Conservation (phyloP, 108 stramenopile species). For the Chaetoceros muelleri region DNA sequence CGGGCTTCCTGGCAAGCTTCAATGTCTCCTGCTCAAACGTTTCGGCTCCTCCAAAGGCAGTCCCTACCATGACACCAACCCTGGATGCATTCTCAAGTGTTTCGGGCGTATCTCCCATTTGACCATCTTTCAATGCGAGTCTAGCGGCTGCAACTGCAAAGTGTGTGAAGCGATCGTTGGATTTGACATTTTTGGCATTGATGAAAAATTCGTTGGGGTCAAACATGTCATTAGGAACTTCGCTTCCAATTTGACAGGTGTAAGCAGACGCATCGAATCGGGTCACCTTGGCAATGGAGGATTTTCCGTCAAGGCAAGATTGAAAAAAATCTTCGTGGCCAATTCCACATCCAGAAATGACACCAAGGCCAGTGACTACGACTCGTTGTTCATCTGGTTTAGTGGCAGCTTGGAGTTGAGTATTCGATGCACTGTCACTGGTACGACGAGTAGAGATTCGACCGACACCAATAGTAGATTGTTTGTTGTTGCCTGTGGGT, state of each 20-base stretch:
- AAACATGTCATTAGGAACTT: conserved; percentile 83
- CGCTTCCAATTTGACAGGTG: conserved; percentile 82
- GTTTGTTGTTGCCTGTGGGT: no score
- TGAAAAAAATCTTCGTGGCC: conserved; percentile 80
- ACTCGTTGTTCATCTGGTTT: conserved; percentile 43
- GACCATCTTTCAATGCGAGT: conserved; percentile 80
- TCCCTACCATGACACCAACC: conserved; percentile 89
- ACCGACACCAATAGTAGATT: no score
- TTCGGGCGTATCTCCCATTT: conserved; percentile 68
- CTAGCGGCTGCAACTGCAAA: conserved; percentile 88
- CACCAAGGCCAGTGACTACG: conserved; percentile 92
- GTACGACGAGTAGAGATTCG: no score
- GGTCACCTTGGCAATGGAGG: conserved; percentile 51
- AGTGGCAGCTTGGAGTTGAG: no score
- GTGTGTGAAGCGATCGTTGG: conserved; percentile 94
- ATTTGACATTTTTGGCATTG: conserved; percentile 82
- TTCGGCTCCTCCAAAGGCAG: conserved; percentile 93
- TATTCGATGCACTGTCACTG: no score
- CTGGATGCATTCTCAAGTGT: conserved; percentile 62
- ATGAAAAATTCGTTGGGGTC: conserved; percentile 70
- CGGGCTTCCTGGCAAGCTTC: conserved; percentile 72
- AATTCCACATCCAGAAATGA: conserved; percentile 84
- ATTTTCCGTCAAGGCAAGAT: conserved; percentile 59
- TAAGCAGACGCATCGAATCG: conserved; percentile 75
- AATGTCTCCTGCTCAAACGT: conserved; percentile 89